phyloP scores from a whole-genome alignment of 768 basidiomycete species.

The Xerocomellus amylosporus region DNA sequence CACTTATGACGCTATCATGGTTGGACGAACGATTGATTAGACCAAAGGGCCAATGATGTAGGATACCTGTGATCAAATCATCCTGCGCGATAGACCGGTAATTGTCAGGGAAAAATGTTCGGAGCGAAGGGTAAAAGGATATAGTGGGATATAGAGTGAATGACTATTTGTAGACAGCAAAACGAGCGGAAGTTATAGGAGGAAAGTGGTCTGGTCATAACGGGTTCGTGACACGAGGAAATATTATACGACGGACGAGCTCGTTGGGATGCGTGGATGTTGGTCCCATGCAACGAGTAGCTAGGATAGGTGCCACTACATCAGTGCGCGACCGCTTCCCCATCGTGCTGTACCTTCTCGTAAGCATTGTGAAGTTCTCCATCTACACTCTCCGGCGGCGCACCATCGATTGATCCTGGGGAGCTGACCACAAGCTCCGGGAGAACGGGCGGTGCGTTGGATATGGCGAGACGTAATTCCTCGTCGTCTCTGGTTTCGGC shows the following conservation, averaged over 20 bases:
- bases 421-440: conserved; percentile 36
- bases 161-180: not conserved
- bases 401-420: conserved; percentile 32
- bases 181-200: conserved; percentile 18
- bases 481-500: conserved; percentile 29
- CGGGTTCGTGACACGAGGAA: not conserved
- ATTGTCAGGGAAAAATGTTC: not conserved
- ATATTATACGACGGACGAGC: not conserved
- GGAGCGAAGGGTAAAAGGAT: not conserved
- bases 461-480: conserved; percentile 22
- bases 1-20: not conserved
- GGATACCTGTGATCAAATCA: not conserved
- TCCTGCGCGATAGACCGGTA: not conserved
- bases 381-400: conserved; percentile 15
- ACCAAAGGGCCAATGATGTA: conserved; percentile 9
- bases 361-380: conserved; percentile 13
- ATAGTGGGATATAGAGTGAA: conserved; percentile 9
- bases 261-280: not conserved
- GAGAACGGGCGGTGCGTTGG: conserved; percentile 31
- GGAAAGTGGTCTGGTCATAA: conserved; percentile 2
- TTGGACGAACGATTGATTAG: not conserved
- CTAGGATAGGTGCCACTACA: not conserved
- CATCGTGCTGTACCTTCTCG: conserved; percentile 22
- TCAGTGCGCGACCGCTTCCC: conserved; percentile 21
- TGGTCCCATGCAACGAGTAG: not conserved